A percentile compares a stretch with the other conserved stretches of the same genome.
Evolutionary conservation across 202 grass and related monocot species (phyloP).

Genomic region (Schoenoplectus triqueter): DNA sequence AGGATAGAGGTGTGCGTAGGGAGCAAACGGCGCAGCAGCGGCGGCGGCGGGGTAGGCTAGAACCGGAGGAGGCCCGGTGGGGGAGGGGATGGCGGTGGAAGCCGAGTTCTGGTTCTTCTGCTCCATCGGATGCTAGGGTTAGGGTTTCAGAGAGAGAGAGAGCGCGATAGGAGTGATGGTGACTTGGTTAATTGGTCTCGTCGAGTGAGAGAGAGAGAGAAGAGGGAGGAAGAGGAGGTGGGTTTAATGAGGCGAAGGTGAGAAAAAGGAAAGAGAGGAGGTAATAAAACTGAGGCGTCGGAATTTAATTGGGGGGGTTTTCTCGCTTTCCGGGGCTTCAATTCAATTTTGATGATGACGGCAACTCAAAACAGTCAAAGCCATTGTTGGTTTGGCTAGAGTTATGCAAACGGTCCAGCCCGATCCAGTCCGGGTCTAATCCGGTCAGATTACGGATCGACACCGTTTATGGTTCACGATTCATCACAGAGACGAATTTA

Average conservation of each 20-base stretch:
- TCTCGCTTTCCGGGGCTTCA: too few species aligned
- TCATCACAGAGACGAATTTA: too few species aligned
- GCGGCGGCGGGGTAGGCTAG: slow-evolving; percentile 50
- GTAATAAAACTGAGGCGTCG: slow-evolving; percentile 6
- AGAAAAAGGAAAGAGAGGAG: too few species aligned
- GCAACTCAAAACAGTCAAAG: too few species aligned
- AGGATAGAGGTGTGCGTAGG: slow-evolving; percentile 33
- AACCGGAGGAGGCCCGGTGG: slow-evolving; percentile 46
- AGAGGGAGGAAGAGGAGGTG: too few species aligned
- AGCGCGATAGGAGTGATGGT: not conserved
- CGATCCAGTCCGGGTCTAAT: too few species aligned
- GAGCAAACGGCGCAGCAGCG: slow-evolving; percentile 31
- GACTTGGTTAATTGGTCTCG: not conserved
- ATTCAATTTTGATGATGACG: too few species aligned
- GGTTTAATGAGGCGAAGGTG: too few species aligned
- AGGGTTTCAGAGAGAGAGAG: slow-evolving; percentile 42
- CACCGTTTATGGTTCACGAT: too few species aligned
- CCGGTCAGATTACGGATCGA: too few species aligned
- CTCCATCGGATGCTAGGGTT: slow-evolving; percentile 55
- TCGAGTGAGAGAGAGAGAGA: not conserved
- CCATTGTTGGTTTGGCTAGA: too few species aligned
- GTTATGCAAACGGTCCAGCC: too few species aligned
- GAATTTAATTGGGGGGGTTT: slow-evolving; percentile 12
- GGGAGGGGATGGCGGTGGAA: slow-evolving; percentile 44
- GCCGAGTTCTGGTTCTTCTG: slow-evolving; percentile 60